phyloP scores from a whole-genome alignment of 108 stramenopile genomes.

The Bacterosira constricta region DNA sequence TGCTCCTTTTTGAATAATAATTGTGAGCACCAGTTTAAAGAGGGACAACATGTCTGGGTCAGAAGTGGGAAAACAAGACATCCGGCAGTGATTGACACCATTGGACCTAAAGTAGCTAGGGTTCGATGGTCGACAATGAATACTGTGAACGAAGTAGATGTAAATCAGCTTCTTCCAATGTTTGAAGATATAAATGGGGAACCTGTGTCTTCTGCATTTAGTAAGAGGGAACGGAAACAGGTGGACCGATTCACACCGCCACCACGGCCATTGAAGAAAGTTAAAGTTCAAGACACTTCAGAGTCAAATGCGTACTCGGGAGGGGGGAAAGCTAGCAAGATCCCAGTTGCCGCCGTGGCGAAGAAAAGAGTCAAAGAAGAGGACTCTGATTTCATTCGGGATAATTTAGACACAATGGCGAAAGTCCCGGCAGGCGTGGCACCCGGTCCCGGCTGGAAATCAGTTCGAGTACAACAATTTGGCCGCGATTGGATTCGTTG shows the following conservation, averaged over 20 bases:
- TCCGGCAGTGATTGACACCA: slow-evolving; percentile 8
- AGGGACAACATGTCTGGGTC: slow-evolving; percentile 31
- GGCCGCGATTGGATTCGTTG: no score
- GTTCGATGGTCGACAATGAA: slow-evolving; percentile 3
- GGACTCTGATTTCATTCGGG: no score
- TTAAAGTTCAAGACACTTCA: neutral
- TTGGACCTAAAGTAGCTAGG: slow-evolving; percentile 10
- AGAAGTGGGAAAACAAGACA: slow-evolving; percentile 12
- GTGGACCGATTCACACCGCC: slow-evolving; percentile 10
- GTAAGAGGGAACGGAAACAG: slow-evolving; percentile 5
- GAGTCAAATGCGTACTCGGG: neutral
- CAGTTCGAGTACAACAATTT: no score
- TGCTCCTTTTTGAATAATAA: neutral
- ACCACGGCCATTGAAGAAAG: neutral
- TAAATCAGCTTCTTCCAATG: slow-evolving; percentile 9
- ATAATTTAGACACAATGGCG: neutral
- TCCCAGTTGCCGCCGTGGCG: no score
- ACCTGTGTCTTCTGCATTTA: no score
- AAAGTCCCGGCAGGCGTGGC: no score
- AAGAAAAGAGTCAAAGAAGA: neutral
- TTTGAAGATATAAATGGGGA: slow-evolving; percentile 13
- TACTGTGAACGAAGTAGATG: neutral
- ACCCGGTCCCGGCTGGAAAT: no score
- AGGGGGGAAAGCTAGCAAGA: no score
- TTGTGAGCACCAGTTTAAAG: neutral